These are phyloP conservation scores for Myochromella boudieri DNA, from an alignment of 768 basidiomycete genomes.

Conservation along the genomic window DNA sequence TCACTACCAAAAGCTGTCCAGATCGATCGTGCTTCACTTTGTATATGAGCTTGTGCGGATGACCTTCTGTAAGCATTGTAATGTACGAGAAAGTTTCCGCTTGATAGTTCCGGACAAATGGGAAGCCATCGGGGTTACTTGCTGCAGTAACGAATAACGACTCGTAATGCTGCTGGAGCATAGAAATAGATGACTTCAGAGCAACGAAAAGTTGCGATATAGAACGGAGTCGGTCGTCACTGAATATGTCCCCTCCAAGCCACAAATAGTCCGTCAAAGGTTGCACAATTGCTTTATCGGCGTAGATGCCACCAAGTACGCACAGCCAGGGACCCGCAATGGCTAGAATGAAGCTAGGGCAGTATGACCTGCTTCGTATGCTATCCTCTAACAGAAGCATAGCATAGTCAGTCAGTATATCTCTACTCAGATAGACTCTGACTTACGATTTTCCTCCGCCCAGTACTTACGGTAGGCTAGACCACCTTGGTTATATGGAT, in stretches of 20 bases:
- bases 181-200: constrained; percentile 5
- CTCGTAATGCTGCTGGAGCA: constrained; percentile 10
- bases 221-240: constrained; percentile 1
- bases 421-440: background rate
- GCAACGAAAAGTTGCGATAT: constrained; percentile 5
- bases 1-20: constrained; percentile 8
- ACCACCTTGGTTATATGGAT: constrained; percentile 3
- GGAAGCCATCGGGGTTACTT: background rate
- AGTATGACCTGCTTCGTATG: constrained; percentile 5
- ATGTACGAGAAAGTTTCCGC: background rate
- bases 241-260: constrained; percentile 7
- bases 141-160: background rate
- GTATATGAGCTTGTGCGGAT: constrained; percentile 1
- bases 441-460: background rate
- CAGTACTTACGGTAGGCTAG: constrained; percentile 2
- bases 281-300: constrained; percentile 15
- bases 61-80: constrained; percentile 1
- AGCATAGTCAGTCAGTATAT: background rate
- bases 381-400: background rate
- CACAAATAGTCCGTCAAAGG: constrained; percentile 15
- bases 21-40: background rate
- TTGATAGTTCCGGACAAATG: constrained; percentile 4
- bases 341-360: constrained; percentile 14
- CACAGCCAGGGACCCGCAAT: constrained; percentile 17
- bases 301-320: constrained; percentile 16